These are phyloP conservation scores for Colletotrichum eleusines DNA, from an alignment of 2,329 filamentous ascomycete genomes.

Conservation along the genomic window DNA sequence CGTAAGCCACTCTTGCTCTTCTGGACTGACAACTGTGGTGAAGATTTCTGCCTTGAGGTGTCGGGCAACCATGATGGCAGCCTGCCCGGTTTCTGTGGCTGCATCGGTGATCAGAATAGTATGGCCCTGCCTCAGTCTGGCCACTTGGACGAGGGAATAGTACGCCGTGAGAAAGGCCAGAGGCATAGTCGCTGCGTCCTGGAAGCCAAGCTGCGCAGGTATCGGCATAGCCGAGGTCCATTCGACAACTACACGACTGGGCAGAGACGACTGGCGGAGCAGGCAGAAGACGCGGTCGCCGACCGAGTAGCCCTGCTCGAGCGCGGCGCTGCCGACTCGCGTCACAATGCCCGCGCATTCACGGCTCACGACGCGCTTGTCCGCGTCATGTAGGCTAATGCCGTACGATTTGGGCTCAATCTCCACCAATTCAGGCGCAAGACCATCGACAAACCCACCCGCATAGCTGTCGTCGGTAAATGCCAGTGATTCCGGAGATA, in stretches of 20 bases:
- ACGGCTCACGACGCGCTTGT: neutral
- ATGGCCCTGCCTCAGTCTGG: slow-evolving; percentile 51
- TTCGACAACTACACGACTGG: neutral
- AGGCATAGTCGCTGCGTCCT: slow-evolving; percentile 46
- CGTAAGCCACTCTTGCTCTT: slow-evolving; percentile 48
- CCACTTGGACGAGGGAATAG: slow-evolving; percentile 34
- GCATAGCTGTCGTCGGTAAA: too few species aligned
- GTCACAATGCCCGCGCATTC: neutral
- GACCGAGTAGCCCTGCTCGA: neutral
- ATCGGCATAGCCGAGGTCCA: neutral
- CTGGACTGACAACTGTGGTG: slow-evolving; percentile 51
- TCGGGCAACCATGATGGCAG: slow-evolving; percentile 53
- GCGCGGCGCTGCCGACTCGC: neutral
- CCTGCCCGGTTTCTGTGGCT: slow-evolving; percentile 53
- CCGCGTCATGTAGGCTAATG: neutral
- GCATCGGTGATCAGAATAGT: slow-evolving; percentile 55
- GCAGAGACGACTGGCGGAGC: neutral
- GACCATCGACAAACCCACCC: too few species aligned
- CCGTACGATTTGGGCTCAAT: neutral
- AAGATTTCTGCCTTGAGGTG: slow-evolving; percentile 56
- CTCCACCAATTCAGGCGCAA: neutral
- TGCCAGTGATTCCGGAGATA: too few species aligned
- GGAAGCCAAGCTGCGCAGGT: slow-evolving; percentile 22
- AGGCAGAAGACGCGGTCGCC: neutral
- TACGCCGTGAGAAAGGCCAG: slow-evolving; percentile 47